These are phyloP conservation scores for Setaria italica DNA, from an alignment of 202 grass and related monocot species.

Conservation along the genomic window DNA sequence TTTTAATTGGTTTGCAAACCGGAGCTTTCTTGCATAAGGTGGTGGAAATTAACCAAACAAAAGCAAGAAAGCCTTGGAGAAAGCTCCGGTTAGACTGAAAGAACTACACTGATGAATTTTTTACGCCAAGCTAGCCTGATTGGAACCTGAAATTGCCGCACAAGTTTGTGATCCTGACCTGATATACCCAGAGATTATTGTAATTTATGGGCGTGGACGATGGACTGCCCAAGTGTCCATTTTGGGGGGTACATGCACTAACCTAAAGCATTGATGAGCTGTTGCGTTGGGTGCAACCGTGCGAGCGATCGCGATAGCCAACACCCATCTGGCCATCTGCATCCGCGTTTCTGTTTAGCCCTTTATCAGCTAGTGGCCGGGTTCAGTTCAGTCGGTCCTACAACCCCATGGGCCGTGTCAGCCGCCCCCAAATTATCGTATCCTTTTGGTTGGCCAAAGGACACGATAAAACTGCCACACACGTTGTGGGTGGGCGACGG, in stretches of 20 bases:
- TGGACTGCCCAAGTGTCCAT: background rate
- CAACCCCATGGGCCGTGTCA: background rate
- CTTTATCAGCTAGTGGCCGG: constrained; percentile 7
- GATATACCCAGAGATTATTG: too few species aligned
- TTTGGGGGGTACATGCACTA: background rate
- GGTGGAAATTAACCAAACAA: background rate
- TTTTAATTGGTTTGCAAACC: constrained; percentile 10
- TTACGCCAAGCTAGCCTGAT: background rate
- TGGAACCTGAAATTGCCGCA: background rate
- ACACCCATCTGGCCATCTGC: background rate
- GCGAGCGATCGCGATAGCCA: background rate
- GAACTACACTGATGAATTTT: background rate
- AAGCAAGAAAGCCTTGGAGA: too few species aligned
- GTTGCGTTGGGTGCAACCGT: constrained; percentile 15
- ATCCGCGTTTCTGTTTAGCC: background rate
- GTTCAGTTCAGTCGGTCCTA: background rate
- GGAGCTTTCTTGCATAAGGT: constrained; percentile 2
- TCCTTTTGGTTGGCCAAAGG: too few species aligned
- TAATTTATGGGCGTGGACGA: background rate
- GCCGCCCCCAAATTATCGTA: background rate
- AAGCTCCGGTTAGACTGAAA: background rate
- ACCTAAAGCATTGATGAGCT: background rate
- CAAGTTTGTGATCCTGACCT: background rate
- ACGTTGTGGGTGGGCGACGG: too few species aligned
- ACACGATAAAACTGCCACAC: too few species aligned